phyloP scores from a whole-genome alignment of 768 basidiomycete genomes.

The Paxillus ammoniavirescens region DNA sequence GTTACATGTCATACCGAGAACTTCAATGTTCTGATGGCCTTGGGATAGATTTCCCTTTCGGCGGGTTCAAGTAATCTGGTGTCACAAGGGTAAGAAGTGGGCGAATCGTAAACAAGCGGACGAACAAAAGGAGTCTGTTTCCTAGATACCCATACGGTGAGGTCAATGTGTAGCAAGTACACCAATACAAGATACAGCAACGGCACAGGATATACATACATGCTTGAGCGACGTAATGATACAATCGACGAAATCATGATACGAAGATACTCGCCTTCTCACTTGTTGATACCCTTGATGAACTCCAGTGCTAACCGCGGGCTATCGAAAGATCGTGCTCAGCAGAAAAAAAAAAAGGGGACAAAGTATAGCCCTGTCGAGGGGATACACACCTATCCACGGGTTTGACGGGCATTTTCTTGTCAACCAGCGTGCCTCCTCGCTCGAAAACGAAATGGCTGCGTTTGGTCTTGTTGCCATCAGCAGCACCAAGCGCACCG shows the following conservation, averaged over 20 bases:
- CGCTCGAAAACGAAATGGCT: constrained; percentile 94
- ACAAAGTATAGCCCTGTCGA: too few relatives aligned
- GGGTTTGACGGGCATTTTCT: constrained; percentile 83
- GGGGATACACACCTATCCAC: constrained; percentile 62
- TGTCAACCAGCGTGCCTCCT: constrained; percentile 86
- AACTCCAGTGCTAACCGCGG: constrained; percentile 66
- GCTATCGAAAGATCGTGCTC: constrained; percentile 32
- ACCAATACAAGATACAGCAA: too few relatives aligned
- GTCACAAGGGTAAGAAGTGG: constrained; percentile 60
- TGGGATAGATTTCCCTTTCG: too few relatives aligned
- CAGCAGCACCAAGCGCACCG: constrained; percentile 75
- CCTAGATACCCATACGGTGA: too few relatives aligned
- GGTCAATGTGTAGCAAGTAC: too few relatives aligned
- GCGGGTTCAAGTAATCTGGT: constrained; percentile 74
- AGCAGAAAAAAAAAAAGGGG: neutral
- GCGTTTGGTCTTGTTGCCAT: constrained; percentile 80
- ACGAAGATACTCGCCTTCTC: neutral
- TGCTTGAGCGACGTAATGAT: too few relatives aligned
- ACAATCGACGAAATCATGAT: too few relatives aligned
- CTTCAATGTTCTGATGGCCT: too few relatives aligned
- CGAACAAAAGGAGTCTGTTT: too few relatives aligned
- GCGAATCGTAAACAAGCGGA: constrained; percentile 34
- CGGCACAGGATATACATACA: too few relatives aligned
- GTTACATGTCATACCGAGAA: too few relatives aligned
- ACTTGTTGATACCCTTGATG: constrained; percentile 46